Conservation (phyloP, 345 rosid species). For the Aquilaria malaccensis region DNA sequence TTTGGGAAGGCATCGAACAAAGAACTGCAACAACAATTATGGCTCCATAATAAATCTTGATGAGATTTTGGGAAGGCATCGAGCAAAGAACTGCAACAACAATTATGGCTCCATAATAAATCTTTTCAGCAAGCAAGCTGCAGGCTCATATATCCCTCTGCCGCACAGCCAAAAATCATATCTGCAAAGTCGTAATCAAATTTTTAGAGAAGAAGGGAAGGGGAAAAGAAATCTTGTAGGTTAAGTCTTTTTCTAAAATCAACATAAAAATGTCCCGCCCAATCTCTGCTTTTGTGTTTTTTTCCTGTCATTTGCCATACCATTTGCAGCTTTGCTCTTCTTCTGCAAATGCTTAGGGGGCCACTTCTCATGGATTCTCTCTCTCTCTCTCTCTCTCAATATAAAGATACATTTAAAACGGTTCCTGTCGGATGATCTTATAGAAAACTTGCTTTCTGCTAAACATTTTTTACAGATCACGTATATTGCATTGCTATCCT, state of each 20-base stretch:
- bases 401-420: neutral
- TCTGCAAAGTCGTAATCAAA: slow-evolving; percentile 1
- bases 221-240: too few species aligned
- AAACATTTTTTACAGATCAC: too few species aligned
- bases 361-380: neutral
- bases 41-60: too few species aligned
- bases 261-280: slow-evolving; percentile 1
- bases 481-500: too few species aligned
- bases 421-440: slow-evolving; percentile 1
- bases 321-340: neutral
- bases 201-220: too few species aligned
- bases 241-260: slow-evolving; percentile 4
- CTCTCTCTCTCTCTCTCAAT: neutral
- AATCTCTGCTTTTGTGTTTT: neutral
- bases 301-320: slow-evolving; percentile 3
- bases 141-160: slow-evolving; percentile 9
- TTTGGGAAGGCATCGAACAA: too few species aligned
- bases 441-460: slow-evolving; percentile 1
- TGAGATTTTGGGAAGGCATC: too few species aligned
- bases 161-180: slow-evolving; percentile 20
- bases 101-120: too few species aligned
- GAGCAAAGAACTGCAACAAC: too few species aligned
- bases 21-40: too few species aligned
- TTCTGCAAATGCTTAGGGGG: neutral
- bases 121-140: neutral